phyloP scores from a whole-genome alignment of 2,329 filamentous ascomycete genomes.

The Dactylellina cionopaga region DNA sequence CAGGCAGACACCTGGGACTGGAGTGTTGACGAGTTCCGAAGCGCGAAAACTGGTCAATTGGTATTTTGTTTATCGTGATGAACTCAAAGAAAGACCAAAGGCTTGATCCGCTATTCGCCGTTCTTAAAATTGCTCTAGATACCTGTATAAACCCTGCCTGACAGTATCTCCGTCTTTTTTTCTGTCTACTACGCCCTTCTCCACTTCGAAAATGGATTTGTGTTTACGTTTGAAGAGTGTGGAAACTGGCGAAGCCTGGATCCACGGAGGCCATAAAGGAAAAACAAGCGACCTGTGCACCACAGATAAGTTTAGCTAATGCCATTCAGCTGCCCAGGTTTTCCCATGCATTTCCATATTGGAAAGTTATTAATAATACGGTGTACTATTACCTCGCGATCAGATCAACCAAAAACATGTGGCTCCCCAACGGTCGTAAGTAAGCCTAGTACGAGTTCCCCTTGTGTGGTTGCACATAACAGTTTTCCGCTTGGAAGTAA shows the following conservation, averaged over 20 bases:
- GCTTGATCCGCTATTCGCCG: too few species aligned
- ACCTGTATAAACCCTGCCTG: too few species aligned
- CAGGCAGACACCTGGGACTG: background rate
- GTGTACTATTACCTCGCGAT: too few species aligned
- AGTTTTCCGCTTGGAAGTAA: too few species aligned
- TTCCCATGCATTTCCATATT: too few species aligned
- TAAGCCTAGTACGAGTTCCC: too few species aligned
- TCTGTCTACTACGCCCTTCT: too few species aligned
- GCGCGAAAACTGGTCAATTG: constrained; percentile 18
- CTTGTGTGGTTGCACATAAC: too few species aligned
- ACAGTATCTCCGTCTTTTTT: too few species aligned
- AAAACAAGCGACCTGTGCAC: constrained; percentile 16
- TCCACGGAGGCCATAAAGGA: background rate
- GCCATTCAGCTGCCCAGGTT: background rate
- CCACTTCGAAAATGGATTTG: constrained; percentile 5
- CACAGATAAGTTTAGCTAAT: background rate
- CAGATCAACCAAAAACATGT: background rate
- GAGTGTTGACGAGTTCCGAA: constrained; percentile 20
- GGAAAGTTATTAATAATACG: too few species aligned
- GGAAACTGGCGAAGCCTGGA: background rate
- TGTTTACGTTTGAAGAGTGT: constrained; percentile 2
- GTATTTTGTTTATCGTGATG: background rate
- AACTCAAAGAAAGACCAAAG: background rate
- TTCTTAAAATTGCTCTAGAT: too few species aligned
- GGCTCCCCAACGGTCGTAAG: background rate